Conservation (phyloP, 768 basidiomycete genomes). For the Strobilomyces confusus region DNA sequence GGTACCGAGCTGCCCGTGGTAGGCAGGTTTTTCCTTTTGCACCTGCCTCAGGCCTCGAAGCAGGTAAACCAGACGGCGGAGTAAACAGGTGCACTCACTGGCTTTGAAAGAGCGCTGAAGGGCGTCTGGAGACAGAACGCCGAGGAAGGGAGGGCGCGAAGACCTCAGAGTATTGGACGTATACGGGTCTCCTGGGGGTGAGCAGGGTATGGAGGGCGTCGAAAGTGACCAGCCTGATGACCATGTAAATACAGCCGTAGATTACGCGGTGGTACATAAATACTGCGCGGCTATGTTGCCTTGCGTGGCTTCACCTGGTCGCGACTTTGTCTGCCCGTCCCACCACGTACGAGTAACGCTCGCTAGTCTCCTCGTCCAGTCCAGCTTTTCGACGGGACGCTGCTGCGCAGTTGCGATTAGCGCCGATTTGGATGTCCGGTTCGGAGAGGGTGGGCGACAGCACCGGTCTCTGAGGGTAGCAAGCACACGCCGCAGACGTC, state of each 20-base stretch:
- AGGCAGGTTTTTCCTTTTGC: slow-evolving; percentile 58
- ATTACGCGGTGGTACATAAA: slow-evolving; percentile 13
- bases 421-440: slow-evolving; percentile 16
- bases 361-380: not conserved
- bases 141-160: slow-evolving; percentile 70
- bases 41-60: slow-evolving; percentile 44
- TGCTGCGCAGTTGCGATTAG: slow-evolving; percentile 15
- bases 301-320: slow-evolving; percentile 6
- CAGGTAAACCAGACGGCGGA: not conserved
- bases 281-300: not conserved
- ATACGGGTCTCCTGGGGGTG: slow-evolving; percentile 61
- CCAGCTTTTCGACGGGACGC: slow-evolving; percentile 2
- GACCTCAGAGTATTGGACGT: slow-evolving; percentile 55
- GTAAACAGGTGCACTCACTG: slow-evolving; percentile 33
- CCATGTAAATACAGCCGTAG: slow-evolving; percentile 18
- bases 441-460: slow-evolving; percentile 14
- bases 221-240: slow-evolving; percentile 68
- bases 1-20: slow-evolving; percentile 43
- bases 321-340: slow-evolving; percentile 14
- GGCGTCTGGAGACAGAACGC: slow-evolving; percentile 48
- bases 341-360: not conserved
- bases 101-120: slow-evolving; percentile 58
- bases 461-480: slow-evolving; percentile 10
- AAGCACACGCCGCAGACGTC: slow-evolving; percentile 29
- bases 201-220: slow-evolving; percentile 77